A percentile compares a stretch with the other conserved stretches of the same genome.
These are phyloP conservation scores for Leptographium lundbergii DNA, from an alignment of 2,329 filamentous ascomycete genomes.

Conservation along the genomic window DNA sequence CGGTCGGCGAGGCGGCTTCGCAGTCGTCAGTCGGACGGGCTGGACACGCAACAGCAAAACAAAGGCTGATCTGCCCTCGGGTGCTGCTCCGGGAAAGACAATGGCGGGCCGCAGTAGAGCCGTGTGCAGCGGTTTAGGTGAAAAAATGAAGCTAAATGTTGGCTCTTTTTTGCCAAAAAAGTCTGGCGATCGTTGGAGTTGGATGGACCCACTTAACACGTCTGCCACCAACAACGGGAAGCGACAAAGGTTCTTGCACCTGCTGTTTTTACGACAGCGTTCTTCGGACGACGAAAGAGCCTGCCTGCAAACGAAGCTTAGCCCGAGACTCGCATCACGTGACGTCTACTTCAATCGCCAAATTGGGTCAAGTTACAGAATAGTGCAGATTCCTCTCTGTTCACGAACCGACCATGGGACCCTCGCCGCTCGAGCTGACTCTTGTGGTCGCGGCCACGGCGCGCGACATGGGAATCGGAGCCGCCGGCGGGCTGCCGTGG, in stretches of 20 bases:
- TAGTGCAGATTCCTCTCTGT: not conserved
- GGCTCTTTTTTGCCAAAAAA: not conserved
- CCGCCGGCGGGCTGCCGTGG: slow-evolving; percentile 72
- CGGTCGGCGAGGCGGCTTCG: not conserved
- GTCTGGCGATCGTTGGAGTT: not conserved
- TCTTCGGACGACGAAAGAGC: no score
- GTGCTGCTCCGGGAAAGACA: not conserved
- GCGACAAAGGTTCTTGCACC: no score
- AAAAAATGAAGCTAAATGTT: not conserved
- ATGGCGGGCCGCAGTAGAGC: not conserved
- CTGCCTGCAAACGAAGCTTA: no score
- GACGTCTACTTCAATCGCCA: not conserved
- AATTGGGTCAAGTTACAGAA: not conserved
- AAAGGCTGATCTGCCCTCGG: not conserved
- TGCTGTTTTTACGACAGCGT: no score
- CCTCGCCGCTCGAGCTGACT: slow-evolving; percentile 49
- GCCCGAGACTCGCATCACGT: not conserved
- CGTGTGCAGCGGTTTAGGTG: not conserved
- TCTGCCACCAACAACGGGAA: not conserved
- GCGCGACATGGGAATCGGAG: slow-evolving; percentile 76
- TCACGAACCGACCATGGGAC: not conserved
- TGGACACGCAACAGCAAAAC: not conserved
- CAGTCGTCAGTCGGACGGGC: not conserved
- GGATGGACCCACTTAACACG: not conserved
- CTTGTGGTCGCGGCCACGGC: slow-evolving; percentile 83